These are phyloP conservation scores for Akanthomyces dipterigenus DNA, from an alignment of 2,329 filamentous ascomycete species.

Conservation along the genomic window DNA sequence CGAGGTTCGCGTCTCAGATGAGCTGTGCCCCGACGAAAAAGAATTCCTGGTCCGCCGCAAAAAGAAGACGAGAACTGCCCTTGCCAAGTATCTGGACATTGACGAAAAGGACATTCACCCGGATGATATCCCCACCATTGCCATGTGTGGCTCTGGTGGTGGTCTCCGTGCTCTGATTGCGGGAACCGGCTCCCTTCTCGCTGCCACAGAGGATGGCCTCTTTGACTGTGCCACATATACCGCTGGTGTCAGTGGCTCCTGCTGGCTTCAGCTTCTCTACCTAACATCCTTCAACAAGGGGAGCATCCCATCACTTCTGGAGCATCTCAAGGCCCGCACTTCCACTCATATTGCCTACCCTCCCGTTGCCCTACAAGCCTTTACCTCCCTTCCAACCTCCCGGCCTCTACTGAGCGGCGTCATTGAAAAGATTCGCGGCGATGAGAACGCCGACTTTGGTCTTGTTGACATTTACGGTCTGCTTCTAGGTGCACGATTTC, in stretches of 20 bases:
- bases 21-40: constrained; percentile 78
- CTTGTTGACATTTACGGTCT: constrained; percentile 91
- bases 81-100: constrained; percentile 77
- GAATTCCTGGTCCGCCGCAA: constrained; percentile 64
- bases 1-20: constrained; percentile 70
- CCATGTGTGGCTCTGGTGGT: constrained; percentile 89
- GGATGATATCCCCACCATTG: constrained; percentile 88
- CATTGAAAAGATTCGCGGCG: constrained; percentile 85
- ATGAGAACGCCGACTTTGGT: constrained; percentile 64
- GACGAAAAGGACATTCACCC: constrained; percentile 77
- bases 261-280: constrained; percentile 88
- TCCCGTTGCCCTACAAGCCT: constrained; percentile 69
- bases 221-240: constrained; percentile 95
- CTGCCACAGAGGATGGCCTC: constrained; percentile 76
- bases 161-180: constrained; percentile 86
- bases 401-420: constrained; percentile 83
- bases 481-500: constrained; percentile 71
- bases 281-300: constrained; percentile 64
- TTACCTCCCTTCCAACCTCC: constrained; percentile 87
- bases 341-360: constrained; percentile 90
- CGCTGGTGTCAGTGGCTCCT: constrained; percentile 90
- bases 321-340: constrained; percentile 80
- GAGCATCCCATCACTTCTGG: constrained; percentile 62
- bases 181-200: constrained; percentile 79
- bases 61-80: constrained; percentile 59